phyloP scores from a whole-genome alignment of 1,284 basidiomycete species.

The Megacollybia platyphylla region DNA sequence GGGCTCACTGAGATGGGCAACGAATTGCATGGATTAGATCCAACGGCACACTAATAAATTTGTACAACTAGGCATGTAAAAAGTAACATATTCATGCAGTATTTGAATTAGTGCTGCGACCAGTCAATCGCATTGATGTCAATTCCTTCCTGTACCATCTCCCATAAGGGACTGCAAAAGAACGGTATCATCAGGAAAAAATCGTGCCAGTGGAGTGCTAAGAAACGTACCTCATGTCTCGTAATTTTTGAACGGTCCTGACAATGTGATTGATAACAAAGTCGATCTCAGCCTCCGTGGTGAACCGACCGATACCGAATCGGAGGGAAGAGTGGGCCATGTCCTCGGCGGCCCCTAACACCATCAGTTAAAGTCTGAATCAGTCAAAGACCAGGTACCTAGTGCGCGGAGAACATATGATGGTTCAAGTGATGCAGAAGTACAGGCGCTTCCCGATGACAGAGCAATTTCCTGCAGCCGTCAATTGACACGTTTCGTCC shows the following conservation, averaged over 20 bases:
- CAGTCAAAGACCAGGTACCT: constrained; percentile 26
- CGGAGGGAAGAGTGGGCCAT: constrained; percentile 98
- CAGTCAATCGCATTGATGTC: constrained; percentile 90
- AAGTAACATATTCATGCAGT: background rate
- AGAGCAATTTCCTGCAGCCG: constrained; percentile 77
- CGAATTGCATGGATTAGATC: background rate
- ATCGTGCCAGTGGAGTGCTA: constrained; percentile 2
- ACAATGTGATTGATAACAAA: constrained; percentile 89
- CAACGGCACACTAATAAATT: background rate
- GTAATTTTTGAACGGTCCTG: constrained; percentile 53
- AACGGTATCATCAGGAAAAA: constrained; percentile 6
- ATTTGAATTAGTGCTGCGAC: constrained; percentile 55
- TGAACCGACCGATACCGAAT: constrained; percentile 97
- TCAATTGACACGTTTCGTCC: constrained; percentile 4
- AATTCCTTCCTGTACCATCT: constrained; percentile 97
- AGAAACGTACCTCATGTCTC: constrained; percentile 42
- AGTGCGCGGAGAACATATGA: constrained; percentile 97
- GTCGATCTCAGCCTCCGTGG: constrained; percentile 95
- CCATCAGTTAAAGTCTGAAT: constrained; percentile 4
- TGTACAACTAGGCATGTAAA: background rate
- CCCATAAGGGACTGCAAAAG: constrained; percentile 73
- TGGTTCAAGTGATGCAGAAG: constrained; percentile 95
- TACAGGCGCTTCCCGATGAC: constrained; percentile 97
- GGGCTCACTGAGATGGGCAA: background rate
- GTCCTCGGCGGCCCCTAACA: constrained; percentile 82